Evolutionary conservation across 2,329 filamentous ascomycete species (phyloP).

Genomic region (Fusarium nodosum): DNA sequence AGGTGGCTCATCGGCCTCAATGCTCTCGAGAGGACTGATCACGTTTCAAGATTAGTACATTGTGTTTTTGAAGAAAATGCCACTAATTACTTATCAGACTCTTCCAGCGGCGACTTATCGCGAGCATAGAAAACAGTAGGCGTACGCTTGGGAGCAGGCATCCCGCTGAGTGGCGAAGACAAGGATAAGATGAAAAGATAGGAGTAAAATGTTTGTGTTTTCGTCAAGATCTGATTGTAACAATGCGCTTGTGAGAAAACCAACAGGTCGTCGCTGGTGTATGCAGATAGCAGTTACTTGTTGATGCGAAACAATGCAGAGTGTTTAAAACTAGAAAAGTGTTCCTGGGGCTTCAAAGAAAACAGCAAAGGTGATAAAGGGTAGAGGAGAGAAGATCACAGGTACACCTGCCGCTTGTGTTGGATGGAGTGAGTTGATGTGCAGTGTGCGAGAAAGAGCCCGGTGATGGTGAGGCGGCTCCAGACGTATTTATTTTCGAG

Average conservation of each 20-base stretch:
- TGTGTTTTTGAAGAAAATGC: rapidly evolving
- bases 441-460: not conserved
- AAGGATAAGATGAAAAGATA: not conserved
- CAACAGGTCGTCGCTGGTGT: not conserved
- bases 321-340: not conserved
- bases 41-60: conserved; percentile 7
- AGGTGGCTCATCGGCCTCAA: conserved; percentile 27
- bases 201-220: not conserved
- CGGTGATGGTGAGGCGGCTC: not conserved
- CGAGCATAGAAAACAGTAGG: conserved; percentile 45
- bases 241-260: not conserved
- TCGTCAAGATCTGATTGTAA: not conserved
- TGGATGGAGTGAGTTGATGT: not conserved
- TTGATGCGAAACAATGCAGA: not conserved
- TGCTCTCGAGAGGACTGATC: conserved; percentile 23
- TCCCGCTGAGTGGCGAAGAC: conserved; percentile 5
- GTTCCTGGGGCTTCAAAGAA: not conserved
- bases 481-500: not conserved
- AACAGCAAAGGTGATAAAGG: no score
- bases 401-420: conserved; percentile 1
- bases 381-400: not conserved
- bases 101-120: conserved; percentile 31
- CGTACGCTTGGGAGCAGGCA: conserved; percentile 22
- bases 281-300: not conserved
- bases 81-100: conserved; percentile 28